Evolutionary conservation across 495 filamentous ascomycete genomes (phyloP).

Genomic region (Lindgomyces ingoldianus): DNA sequence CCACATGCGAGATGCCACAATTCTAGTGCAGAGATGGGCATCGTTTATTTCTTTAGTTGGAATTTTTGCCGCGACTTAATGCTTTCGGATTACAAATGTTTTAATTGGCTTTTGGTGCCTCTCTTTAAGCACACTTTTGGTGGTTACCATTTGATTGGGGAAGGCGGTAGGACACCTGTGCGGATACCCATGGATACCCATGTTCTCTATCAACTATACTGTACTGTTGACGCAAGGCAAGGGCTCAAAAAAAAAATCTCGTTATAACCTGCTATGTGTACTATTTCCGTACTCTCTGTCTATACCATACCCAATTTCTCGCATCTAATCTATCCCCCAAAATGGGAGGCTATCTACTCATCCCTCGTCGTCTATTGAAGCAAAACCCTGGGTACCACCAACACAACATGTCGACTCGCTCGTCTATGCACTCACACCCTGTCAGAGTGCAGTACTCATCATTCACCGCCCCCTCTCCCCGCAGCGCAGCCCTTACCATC

Average conservation of each 20-base stretch:
- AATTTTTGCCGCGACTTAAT: background rate
- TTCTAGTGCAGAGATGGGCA: slow-evolving; percentile 31
- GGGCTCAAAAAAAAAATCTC: background rate
- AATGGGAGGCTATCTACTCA: no score
- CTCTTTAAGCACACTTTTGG: slow-evolving; percentile 11
- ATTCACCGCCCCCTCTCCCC: background rate
- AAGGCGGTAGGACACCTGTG: background rate
- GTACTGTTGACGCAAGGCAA: slow-evolving; percentile 3
- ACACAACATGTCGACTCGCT: background rate
- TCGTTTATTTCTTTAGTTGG: slow-evolving; percentile 9
- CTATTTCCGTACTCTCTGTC: no score
- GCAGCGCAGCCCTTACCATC: background rate
- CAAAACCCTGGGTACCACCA: background rate
- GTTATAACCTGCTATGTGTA: background rate
- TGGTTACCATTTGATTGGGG: background rate
- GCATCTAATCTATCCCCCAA: no score
- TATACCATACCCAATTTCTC: no score
- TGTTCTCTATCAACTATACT: slow-evolving; percentile 1
- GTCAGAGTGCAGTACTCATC: no score
- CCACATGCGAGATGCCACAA: slow-evolving; percentile 4
- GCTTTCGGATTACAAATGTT: background rate
- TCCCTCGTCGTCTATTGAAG: background rate
- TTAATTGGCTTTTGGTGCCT: slow-evolving; percentile 9
- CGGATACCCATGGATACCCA: slow-evolving; percentile 13
- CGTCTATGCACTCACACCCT: background rate